Evolutionary conservation across 257 asterid genomes (phyloP).

Genomic region (Lycium ferocissimum): DNA sequence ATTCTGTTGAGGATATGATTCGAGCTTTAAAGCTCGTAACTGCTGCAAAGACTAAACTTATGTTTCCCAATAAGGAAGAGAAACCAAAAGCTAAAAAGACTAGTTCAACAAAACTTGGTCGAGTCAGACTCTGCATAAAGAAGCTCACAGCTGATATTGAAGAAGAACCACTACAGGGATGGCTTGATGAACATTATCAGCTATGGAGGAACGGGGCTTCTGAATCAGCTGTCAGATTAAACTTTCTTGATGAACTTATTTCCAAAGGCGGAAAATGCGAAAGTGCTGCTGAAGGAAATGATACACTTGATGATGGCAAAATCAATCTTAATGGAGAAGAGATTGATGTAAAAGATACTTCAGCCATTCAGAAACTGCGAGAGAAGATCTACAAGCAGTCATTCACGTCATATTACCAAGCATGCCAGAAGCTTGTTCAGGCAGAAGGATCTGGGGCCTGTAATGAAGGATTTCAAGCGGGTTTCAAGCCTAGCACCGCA

Average conservation of each 20-base stretch:
- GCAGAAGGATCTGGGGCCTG: constrained; percentile 96
- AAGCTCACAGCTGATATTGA: constrained; percentile 88
- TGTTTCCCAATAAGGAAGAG: constrained; percentile 75
- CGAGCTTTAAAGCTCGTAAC: constrained; percentile 91
- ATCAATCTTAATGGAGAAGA: constrained; percentile 66
- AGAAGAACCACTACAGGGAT: constrained; percentile 99
- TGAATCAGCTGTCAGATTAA: constrained; percentile 90
- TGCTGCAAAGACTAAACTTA: constrained; percentile 73
- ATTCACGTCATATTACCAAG: constrained; percentile 82
- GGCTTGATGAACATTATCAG: constrained; percentile 98
- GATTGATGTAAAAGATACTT: constrained; percentile 68
- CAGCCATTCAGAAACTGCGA: constrained; percentile 68
- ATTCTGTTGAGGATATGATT: constrained; percentile 93
- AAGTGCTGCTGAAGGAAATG: constrained; percentile 60
- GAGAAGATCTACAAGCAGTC: constrained; percentile 82
- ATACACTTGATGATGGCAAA: constrained; percentile 60
- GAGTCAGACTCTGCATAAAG: constrained; percentile 73
- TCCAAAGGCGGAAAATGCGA: constrained; percentile 54
- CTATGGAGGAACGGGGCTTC: constrained; percentile 91
- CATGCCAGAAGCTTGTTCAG: constrained; percentile 77
- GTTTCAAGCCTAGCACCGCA: constrained; percentile 82
- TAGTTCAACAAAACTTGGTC: constrained; percentile 74
- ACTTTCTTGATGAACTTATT: constrained; percentile 86
- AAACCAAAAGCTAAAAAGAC: constrained; percentile 76
- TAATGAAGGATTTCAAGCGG: constrained; percentile 87